Evolutionary conservation across 2,329 filamentous ascomycete genomes (phyloP).

Genomic region (Hortaea sp.): DNA sequence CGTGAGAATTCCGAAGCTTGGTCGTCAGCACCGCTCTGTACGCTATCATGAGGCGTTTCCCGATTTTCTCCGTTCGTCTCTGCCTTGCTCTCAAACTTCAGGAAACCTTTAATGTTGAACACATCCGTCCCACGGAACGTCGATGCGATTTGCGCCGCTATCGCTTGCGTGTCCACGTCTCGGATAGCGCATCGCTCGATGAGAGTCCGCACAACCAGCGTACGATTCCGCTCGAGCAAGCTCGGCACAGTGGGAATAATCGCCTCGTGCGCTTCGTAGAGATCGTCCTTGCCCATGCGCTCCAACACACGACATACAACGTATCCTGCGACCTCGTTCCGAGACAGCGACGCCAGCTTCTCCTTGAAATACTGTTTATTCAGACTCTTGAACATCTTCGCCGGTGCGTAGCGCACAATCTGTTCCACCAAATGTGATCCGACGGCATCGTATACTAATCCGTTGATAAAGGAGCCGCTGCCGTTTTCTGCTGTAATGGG

Average conservation of each 20-base stretch:
- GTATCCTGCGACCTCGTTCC: constrained; percentile 85
- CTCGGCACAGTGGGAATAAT: constrained; percentile 62
- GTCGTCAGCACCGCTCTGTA: constrained; percentile 5
- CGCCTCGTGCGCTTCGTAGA: constrained; percentile 60
- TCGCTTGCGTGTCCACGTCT: constrained; percentile 44
- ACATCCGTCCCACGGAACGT: constrained; percentile 43
- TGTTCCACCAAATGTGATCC: constrained; percentile 85
- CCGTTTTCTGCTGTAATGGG: constrained; percentile 63
- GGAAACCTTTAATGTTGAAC: constrained; percentile 49
- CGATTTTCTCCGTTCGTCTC: constrained; percentile 6
- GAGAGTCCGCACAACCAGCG: constrained; percentile 68
- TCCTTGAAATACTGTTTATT: constrained; percentile 72
- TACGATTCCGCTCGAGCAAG: constrained; percentile 64
- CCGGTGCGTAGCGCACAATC: constrained; percentile 68
- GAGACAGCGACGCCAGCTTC: constrained; percentile 67
- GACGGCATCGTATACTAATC: constrained; percentile 79
- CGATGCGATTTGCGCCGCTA: constrained; percentile 48
- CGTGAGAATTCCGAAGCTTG: constrained; percentile 10
- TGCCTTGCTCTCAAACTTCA: constrained; percentile 42
- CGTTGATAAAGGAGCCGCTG: constrained; percentile 70
- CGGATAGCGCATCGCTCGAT: constrained; percentile 74
- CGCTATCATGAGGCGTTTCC: constrained; percentile 9
- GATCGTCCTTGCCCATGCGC: constrained; percentile 75
- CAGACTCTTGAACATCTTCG: constrained; percentile 82
- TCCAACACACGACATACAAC: constrained; percentile 75